Evolutionary conservation across 352 stramenopile genomes (phyloP).

Genomic region (Phytophthora pistaciae): DNA sequence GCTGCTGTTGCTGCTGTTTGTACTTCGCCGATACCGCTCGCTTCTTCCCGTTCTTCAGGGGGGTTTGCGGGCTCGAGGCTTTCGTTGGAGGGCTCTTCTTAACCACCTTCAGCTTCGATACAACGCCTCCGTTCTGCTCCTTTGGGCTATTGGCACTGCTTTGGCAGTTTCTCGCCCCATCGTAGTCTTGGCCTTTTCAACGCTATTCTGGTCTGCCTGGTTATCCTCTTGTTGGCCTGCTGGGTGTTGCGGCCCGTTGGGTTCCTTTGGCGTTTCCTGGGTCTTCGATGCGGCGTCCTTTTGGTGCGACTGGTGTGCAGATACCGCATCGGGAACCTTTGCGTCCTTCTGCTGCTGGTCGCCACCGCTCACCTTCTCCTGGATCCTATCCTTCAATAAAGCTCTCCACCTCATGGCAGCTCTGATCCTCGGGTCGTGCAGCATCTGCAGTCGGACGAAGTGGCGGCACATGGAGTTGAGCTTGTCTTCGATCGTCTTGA

Average conservation of each 20-base stretch:
- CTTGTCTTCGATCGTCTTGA: slow-evolving; percentile 20
- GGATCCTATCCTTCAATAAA: background rate
- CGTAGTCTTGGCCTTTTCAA: background rate
- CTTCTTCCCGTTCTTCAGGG: slow-evolving; percentile 10
- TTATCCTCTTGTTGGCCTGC: background rate
- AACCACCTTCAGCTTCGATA: background rate
- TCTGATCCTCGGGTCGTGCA: slow-evolving; percentile 7
- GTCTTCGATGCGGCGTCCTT: background rate
- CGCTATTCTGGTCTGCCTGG: slow-evolving; percentile 7
- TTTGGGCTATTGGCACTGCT: background rate
- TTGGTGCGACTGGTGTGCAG: background rate
- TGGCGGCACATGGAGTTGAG: slow-evolving; percentile 22
- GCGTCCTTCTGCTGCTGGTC: background rate
- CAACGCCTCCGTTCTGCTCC: background rate
- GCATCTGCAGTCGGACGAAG: slow-evolving; percentile 21
- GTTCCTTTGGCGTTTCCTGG: background rate
- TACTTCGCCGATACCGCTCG: background rate
- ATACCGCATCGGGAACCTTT: background rate
- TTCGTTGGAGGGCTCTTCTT: background rate
- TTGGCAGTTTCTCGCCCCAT: background rate
- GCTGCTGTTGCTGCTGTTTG: background rate
- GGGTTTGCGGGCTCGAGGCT: background rate
- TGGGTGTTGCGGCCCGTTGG: background rate
- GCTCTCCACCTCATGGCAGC: slow-evolving; percentile 1
- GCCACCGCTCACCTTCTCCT: background rate